A percentile compares a stretch with the other conserved stretches of the same genome.
These are phyloP conservation scores for Podospora pseudocomata DNA, from an alignment of 495 filamentous ascomycete species.

Conservation along the genomic window DNA sequence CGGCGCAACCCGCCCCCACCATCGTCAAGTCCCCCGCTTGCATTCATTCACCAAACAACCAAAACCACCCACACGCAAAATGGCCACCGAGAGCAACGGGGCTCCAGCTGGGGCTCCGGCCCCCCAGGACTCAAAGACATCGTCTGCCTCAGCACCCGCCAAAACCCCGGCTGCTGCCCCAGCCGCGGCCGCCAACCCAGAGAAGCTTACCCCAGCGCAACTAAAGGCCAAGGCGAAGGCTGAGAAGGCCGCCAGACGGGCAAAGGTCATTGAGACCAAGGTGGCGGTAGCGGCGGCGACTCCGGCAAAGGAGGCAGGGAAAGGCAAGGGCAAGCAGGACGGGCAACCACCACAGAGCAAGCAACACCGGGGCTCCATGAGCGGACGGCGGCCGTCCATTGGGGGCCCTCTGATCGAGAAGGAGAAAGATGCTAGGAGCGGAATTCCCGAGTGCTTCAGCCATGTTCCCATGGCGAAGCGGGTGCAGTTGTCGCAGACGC, in stretches of 20 bases:
- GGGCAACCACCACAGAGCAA: constrained; percentile 34
- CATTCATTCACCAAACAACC: neutral
- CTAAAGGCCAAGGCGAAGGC: constrained; percentile 74
- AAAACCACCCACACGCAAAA: constrained; percentile 7
- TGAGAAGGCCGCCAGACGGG: constrained; percentile 72
- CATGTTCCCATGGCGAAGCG: constrained; percentile 78
- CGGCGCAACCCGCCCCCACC: constrained; percentile 1
- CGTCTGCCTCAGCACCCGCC: constrained; percentile 4
- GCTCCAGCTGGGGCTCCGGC: constrained; percentile 18
- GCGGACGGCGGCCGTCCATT: constrained; percentile 40
- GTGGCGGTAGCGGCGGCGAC: constrained; percentile 21
- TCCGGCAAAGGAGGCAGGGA: constrained; percentile 31
- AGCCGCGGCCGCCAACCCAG: constrained; percentile 14
- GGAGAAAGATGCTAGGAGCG: constrained; percentile 43
- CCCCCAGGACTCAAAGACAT: constrained; percentile 11
- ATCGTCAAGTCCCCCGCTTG: neutral
- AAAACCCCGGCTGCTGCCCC: constrained; percentile 5
- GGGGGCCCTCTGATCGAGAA: neutral
- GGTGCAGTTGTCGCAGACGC: constrained; percentile 67
- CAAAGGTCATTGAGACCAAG: constrained; percentile 54
- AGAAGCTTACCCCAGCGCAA: constrained; percentile 60
- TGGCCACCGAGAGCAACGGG: constrained; percentile 27
- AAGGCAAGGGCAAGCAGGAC: constrained; percentile 51
- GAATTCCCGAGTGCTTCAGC: constrained; percentile 68
- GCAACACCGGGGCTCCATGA: constrained; percentile 38